Evolutionary conservation across 495 filamentous ascomycete species (phyloP).

Genomic region (Podospora tetraspora): DNA sequence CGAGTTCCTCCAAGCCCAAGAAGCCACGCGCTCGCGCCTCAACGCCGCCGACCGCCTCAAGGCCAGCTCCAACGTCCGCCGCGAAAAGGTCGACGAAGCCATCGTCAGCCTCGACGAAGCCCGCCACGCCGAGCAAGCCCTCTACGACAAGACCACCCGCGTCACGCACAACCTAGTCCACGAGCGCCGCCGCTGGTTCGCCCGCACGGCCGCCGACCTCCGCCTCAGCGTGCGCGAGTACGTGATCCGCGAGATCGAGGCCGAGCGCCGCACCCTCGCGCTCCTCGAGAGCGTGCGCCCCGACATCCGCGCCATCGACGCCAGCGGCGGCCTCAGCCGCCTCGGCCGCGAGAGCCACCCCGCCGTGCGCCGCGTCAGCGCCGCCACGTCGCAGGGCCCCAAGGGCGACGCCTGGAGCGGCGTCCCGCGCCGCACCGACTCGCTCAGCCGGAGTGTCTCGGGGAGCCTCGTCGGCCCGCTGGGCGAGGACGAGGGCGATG

Average conservation of each 20-base stretch:
- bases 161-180: conserved; percentile 84
- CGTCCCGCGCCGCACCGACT: conserved; percentile 73
- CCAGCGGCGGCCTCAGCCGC: conserved; percentile 79
- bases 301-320: conserved; percentile 88
- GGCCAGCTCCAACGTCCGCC: conserved; percentile 70
- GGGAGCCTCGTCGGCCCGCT: conserved; percentile 55
- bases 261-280: conserved; percentile 85
- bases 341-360: conserved; percentile 87
- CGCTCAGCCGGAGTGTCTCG: conserved; percentile 68
- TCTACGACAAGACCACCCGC: conserved; percentile 74
- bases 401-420: conserved; percentile 97
- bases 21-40: conserved; percentile 68
- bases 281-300: conserved; percentile 87
- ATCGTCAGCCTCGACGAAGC: conserved; percentile 86
- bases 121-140: conserved; percentile 65
- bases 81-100: conserved; percentile 95
- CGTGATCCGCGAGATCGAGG: conserved; percentile 89
- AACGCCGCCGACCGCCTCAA: conserved; percentile 85
- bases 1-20: conserved; percentile 83
- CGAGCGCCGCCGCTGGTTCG: conserved; percentile 89
- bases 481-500: conserved; percentile 43
- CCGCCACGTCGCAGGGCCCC: conserved; percentile 83
- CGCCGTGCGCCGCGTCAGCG: conserved; percentile 62
- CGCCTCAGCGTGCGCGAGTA: conserved; percentile 81
- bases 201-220: conserved; percentile 76